Evolutionary conservation across 2,329 filamentous ascomycete species (phyloP), one percentile per base, ranked within the genome.

Genomic region (Fusarium virguliforme): DNA sequence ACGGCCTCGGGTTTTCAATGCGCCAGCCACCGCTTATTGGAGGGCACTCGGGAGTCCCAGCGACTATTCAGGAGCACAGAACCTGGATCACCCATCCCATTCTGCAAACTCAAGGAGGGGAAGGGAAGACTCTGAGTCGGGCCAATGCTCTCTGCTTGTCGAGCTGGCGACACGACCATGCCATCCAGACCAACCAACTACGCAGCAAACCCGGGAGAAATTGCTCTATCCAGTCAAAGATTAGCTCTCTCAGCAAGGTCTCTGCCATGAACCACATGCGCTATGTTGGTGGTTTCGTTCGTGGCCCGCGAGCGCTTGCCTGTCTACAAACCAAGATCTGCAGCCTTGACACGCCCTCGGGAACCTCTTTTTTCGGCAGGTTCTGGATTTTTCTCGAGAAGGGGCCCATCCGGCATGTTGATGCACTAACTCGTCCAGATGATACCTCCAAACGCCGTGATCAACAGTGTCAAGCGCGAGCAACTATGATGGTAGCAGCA

Each of bases 1-100:
- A 75, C 67, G 65, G 71, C 62, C 69, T 60, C 65, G 51, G 53
- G 62, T 72, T 64, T 70, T 64, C 57, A 72, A 75, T 65, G 73
- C 71, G 59, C 62, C 62, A 63, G 59, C 55, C 59, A 35, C 50
- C 50, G 34, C 32, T 50, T 50, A 43, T 48, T 60, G 35, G 13
- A 51, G 41, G 53, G 56, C 60, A 59, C 32, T 69, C 67, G 51
- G 40, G 56, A 57, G 64, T 57, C 54, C 50, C 54, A 48, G 60
- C 59, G 50, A 68, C 62, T 64, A 51, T 60, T 54, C 57, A 62
- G 41, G 35, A 68, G 50, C 53, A 37, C 22, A 53, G 60, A 65
- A 62, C 43, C 61, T 64, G 53, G 58, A 63, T 64, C 38, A 43
- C n/a, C 37, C 34, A 55, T 34, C 55, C 28, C 34, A 40, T 9